Evolutionary conservation across 495 filamentous ascomycete species (phyloP).

Genomic region (Penicillium egyptiacum): DNA sequence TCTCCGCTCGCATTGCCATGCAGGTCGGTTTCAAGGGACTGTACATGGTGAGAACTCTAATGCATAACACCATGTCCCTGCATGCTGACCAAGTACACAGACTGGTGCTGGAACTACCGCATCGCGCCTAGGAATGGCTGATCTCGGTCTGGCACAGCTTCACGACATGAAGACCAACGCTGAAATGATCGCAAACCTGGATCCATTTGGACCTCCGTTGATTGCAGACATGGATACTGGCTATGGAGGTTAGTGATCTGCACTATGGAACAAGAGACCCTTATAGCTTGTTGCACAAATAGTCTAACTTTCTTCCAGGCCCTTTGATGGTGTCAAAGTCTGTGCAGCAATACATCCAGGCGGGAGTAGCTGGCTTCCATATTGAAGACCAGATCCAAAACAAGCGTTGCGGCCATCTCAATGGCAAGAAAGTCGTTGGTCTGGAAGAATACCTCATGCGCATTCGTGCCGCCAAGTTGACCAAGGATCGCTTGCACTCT

Average conservation of each 20-base stretch:
- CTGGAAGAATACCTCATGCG: conserved; percentile 53
- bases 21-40: conserved; percentile 59
- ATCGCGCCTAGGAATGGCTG: conserved; percentile 62
- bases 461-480: conserved; percentile 53
- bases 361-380: conserved; percentile 69
- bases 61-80: background rate
- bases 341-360: conserved; percentile 63
- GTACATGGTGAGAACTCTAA: conserved; percentile 58
- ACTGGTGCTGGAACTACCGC: conserved; percentile 68
- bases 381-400: conserved; percentile 69
- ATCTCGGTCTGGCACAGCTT: conserved; percentile 62
- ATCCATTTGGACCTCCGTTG: conserved; percentile 55
- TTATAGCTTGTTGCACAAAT: background rate
- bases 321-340: conserved; percentile 63
- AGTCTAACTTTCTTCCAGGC: conserved; percentile 31
- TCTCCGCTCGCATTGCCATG: conserved; percentile 64
- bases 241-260: conserved; percentile 51
- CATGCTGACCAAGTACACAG: conserved; percentile 33
- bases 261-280: background rate
- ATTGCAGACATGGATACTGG: conserved; percentile 74
- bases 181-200: conserved; percentile 63
- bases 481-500: conserved; percentile 47
- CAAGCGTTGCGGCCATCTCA: conserved; percentile 66
- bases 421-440: conserved; percentile 60
- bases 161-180: conserved; percentile 68